Conservation (phyloP, 2,329 filamentous ascomycete species). For the Arthrobotrys conoides region DNA sequence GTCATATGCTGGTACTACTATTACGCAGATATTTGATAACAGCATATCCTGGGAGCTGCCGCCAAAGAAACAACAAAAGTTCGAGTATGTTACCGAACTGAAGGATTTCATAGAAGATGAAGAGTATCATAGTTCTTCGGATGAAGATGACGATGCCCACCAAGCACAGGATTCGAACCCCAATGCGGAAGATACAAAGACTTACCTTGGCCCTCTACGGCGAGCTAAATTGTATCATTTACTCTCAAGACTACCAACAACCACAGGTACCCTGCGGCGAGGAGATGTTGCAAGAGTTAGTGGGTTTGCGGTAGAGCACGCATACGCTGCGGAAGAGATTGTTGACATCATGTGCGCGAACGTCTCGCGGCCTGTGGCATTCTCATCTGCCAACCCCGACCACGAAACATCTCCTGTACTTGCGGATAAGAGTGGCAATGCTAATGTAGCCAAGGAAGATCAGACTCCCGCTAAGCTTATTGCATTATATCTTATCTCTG, state of each 20-base stretch:
- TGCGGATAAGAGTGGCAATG: constrained; percentile 66
- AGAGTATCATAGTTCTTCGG: constrained; percentile 88
- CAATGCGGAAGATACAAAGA: constrained; percentile 68
- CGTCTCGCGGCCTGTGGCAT: constrained; percentile 80
- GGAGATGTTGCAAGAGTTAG: constrained; percentile 89
- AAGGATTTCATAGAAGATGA: constrained; percentile 86
- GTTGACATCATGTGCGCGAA: constrained; percentile 91
- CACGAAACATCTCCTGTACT: constrained; percentile 45
- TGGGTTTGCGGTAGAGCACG: constrained; percentile 89
- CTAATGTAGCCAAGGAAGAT: constrained; percentile 72
- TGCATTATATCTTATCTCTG: constrained; percentile 83
- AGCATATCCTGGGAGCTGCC: constrained; percentile 77
- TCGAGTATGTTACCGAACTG: constrained; percentile 82
- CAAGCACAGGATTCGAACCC: constrained; percentile 63
- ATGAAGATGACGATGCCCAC: constrained; percentile 77
- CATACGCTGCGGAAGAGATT: constrained; percentile 85
- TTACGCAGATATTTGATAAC: constrained; percentile 76
- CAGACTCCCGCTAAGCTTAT: constrained; percentile 81
- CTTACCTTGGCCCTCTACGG: constrained; percentile 84
- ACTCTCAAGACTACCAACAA: constrained; percentile 83
- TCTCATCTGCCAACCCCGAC: constrained; percentile 70
- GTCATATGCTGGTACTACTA: constrained; percentile 59
- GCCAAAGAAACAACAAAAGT: constrained; percentile 80
- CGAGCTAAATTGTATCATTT: constrained; percentile 88
- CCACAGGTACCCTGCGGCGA: constrained; percentile 80